phyloP scores from a whole-genome alignment of 2,329 filamentous ascomycete genomes.

The Exophiala viscosa region DNA sequence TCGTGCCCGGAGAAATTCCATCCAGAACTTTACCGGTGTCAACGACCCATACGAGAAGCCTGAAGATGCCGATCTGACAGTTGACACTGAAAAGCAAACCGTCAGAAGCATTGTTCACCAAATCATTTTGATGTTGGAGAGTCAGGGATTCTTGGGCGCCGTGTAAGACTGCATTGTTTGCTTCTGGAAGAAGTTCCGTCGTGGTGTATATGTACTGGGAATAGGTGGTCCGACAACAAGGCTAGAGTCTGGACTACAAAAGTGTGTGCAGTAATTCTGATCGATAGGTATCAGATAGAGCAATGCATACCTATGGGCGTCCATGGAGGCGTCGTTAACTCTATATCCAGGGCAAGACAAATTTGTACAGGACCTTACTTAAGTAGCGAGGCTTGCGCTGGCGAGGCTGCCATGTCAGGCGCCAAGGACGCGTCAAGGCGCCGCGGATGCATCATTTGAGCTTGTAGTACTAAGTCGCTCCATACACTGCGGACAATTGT shows the following conservation, averaged over 20 bases:
- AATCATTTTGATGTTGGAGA: conserved; percentile 90
- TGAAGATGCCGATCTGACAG: conserved; percentile 73
- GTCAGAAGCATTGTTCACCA: conserved; percentile 94
- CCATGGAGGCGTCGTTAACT: no score
- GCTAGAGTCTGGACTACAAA: no score
- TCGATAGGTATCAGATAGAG: no score
- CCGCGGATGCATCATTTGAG: conserved; percentile 5
- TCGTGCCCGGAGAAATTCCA: conserved; percentile 78
- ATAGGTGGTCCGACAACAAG: no score
- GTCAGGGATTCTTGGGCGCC: conserved; percentile 74
- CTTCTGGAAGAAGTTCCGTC: background rate
- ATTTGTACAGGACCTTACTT: no score
- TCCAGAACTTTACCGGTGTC: conserved; percentile 97
- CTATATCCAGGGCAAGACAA: no score
- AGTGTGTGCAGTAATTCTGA: no score
- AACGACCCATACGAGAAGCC: conserved; percentile 95
- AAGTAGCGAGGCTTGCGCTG: background rate
- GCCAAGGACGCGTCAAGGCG: conserved; percentile 22
- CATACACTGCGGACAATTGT: background rate
- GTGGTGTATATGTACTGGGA: no score
- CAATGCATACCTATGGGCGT: no score
- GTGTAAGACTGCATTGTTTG: conserved; percentile 7
- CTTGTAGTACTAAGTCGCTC: background rate
- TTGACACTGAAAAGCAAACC: conserved; percentile 79
- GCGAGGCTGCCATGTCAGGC: conserved; percentile 3